Evolutionary conservation across 1,284 basidiomycete genomes (phyloP), one percentile per base, ranked within the genome.

Genomic region (Microbotryum scabiosae): DNA sequence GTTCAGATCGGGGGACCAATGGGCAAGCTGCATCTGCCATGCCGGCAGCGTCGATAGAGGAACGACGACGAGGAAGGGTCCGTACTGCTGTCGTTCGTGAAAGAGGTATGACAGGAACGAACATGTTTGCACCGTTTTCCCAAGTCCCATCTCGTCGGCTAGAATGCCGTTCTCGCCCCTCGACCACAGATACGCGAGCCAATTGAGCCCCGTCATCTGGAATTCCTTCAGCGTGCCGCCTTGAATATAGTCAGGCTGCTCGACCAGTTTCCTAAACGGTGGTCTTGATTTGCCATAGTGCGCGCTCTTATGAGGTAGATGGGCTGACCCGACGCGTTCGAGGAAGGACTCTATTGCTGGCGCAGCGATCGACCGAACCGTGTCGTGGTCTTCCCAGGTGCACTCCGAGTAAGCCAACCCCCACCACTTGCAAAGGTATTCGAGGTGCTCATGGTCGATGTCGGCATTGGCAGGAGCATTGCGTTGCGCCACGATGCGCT

Each of bases 121-220:
- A 23, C 97, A 94, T 0, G 92, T 96, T 79, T 98, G 96, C 12
- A 99, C 93, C 7, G 94, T 80, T 82, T 98, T 98, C 57, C 96
- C 96, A 21, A 98, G 85, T 75, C 96, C 96, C 96, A 98, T 99
- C 81, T 99, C 96, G 73, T 99, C 96, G 1, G 96, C 96, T 32
- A 99, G 79, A 69, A 99, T 97, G 36, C 96, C 96, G 73, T 97
- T 97, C 70, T 96, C 88, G 25, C 89, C 89, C 70, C 91, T 85
- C 71, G 83, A 86, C 94, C 94, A 98, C 9, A 94, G 79, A 75
- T 96, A 98, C 1, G 90, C 89, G 25, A 99, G 82, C 96, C 96
- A 99, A 75, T 98, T 98, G 66, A 99, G 80, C 41, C 96, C 96
- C 1, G 91, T 97, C 58, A 98, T 81, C 78, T 99, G 96, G 80